Conservation (phyloP, 2,329 filamentous ascomycete species). For the Penicillium polonicum region DNA sequence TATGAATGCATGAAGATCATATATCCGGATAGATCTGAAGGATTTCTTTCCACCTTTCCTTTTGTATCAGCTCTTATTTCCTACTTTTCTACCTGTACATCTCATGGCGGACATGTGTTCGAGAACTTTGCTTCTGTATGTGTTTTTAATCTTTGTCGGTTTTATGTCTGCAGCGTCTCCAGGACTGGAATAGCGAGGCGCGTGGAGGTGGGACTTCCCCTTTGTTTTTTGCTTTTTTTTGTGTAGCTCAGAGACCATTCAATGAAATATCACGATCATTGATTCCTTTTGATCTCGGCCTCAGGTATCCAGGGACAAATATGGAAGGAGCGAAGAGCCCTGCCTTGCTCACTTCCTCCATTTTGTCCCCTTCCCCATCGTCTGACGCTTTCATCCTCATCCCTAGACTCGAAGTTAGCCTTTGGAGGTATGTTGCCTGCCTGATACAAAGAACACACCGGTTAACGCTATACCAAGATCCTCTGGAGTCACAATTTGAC, state of each 20-base stretch:
- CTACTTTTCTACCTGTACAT: constrained; percentile 17
- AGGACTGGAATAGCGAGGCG: constrained; percentile 7
- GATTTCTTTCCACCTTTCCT: background rate
- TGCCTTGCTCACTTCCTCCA: background rate
- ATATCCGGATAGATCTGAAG: constrained; percentile 8
- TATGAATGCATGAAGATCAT: constrained; percentile 19
- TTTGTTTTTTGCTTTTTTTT: background rate
- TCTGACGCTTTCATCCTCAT: background rate
- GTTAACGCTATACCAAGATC: background rate
- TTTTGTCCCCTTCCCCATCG: background rate
- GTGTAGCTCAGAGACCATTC: background rate
- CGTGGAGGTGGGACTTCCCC: background rate
- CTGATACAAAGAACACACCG: background rate
- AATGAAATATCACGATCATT: background rate
- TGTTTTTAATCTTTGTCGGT: constrained; percentile 2
- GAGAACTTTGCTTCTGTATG: constrained; percentile 10
- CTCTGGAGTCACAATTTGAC: background rate
- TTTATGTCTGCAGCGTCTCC: constrained; percentile 2
- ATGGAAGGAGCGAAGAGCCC: background rate
- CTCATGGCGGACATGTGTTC: constrained; percentile 20
- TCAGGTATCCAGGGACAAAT: background rate
- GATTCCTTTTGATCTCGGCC: background rate
- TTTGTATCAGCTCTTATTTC: background rate
- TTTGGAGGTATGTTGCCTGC: background rate
- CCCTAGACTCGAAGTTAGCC: background rate